These are phyloP conservation scores for Fusarium sp. DNA, from an alignment of 2,329 filamentous ascomycete genomes.

Conservation along the genomic window DNA sequence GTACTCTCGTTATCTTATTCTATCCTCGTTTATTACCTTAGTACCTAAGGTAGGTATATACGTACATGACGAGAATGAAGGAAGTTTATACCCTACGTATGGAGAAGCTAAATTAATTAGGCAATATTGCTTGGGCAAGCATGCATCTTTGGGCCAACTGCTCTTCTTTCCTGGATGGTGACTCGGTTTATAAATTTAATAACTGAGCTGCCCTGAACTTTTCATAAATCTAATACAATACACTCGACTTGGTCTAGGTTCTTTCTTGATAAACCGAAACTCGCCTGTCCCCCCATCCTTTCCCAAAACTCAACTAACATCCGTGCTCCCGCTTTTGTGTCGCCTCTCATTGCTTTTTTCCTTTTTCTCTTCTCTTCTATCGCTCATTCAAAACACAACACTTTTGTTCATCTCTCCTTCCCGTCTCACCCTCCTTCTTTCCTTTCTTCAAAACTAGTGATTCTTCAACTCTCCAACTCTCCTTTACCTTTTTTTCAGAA, in stretches of 20 bases:
- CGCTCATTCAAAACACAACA: neutral
- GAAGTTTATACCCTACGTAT: neutral
- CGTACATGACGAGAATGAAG: neutral
- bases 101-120: neutral
- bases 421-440: neutral
- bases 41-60: no score
- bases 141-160: neutral
- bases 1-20: no score
- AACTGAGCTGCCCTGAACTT: neutral
- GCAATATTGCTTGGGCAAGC: neutral
- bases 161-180: neutral
- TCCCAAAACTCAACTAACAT: neutral
- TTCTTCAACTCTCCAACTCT: neutral
- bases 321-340: slow-evolving; percentile 18
- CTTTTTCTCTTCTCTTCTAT: neutral
- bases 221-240: neutral
- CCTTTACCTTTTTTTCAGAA: neutral
- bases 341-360: slow-evolving; percentile 25
- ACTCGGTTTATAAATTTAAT: neutral
- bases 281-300: neutral
- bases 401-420: neutral
- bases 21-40: no score
- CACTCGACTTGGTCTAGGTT: neutral
- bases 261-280: neutral
- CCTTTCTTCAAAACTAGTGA: neutral